Evolutionary conservation across 371 early-diverging fungal species (phyloP), one percentile per base, ranked within the genome.

Genomic region (Mucor lusitanicus): DNA sequence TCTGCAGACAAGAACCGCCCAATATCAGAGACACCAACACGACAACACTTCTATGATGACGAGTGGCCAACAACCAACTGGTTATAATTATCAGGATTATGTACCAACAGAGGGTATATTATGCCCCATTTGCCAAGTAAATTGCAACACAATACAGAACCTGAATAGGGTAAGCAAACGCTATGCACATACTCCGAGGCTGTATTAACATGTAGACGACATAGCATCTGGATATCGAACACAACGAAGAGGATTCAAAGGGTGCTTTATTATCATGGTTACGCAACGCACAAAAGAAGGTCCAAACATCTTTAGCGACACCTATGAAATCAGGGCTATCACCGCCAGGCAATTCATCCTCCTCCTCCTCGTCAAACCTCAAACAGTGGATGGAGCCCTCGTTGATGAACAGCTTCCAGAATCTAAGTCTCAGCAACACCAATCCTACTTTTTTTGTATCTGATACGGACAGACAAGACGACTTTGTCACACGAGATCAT

Each of bases 121-220:
- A 39, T 88, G 88, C 58, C 88, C 88, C 1, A 88, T 88, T 30
- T 88, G 88, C 63, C 74, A 79, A 21, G 65, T 71, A 7, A 65
- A 75, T 30, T 85, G 86, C 58, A 61, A 75, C 27, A 76, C 80
- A 15, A 64, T 87, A 13, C 77, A 80, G 33, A 70, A 74, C 8
- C 66, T 88, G 33, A 85, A 88, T 64, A 59, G 54, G 61, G 80
- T 76, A 74, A 66, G 60, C 17, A 23, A 11, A 12, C 13, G 6
- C 15, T n/a, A 2, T 37, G 3, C 21, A 25, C 25, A 32, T 9
- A 28, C 19, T 30, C n/a, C 9, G 33, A 32, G 11, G 33, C 6
- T 27, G 1, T 23, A 12, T 27, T 25, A 27, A 25, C 15, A 12
- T 12, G 25, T 27, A 12, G 5, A 4, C 17, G 5, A 40, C 30